A percentile compares a stretch with the other conserved stretches of the same genome.
Evolutionary conservation across 495 filamentous ascomycete genomes (phyloP).

Genomic region (Penicillium manginii): DNA sequence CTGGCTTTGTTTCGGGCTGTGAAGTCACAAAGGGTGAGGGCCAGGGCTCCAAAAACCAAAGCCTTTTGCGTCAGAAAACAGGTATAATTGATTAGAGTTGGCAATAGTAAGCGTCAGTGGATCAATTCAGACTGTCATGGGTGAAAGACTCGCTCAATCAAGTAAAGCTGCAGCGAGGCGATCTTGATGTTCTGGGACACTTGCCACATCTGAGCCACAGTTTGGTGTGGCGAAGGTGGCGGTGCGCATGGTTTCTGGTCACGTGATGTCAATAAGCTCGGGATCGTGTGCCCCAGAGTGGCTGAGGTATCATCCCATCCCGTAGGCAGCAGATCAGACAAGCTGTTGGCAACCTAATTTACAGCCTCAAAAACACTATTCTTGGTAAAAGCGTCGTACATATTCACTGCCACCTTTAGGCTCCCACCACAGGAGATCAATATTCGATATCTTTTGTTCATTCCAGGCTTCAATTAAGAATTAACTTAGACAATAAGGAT

Average conservation of each 20-base stretch:
- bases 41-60: neutral
- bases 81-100: neutral
- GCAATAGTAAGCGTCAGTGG: neutral
- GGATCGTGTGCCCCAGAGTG: too few species aligned
- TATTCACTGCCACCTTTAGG: constrained; percentile 3
- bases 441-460: neutral
- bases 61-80: neutral
- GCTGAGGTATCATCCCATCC: too few species aligned
- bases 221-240: neutral
- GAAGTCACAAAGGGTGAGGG: neutral
- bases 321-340: constrained; percentile 1
- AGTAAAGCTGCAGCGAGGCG: neutral
- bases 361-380: neutral
- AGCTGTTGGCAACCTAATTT: neutral
- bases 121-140: too few species aligned
- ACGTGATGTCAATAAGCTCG: neutral
- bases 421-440: neutral
- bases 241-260: neutral
- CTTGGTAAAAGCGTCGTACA: neutral
- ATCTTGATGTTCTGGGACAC: neutral
- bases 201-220: neutral
- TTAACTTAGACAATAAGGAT: constrained; percentile 1
- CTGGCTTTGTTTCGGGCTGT: neutral
- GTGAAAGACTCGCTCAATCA: neutral
- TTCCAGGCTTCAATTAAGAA: constrained; percentile 1